phyloP scores from a whole-genome alignment of 23 red algal genomes.

The Cyanidioschyzon merolae region DNA sequence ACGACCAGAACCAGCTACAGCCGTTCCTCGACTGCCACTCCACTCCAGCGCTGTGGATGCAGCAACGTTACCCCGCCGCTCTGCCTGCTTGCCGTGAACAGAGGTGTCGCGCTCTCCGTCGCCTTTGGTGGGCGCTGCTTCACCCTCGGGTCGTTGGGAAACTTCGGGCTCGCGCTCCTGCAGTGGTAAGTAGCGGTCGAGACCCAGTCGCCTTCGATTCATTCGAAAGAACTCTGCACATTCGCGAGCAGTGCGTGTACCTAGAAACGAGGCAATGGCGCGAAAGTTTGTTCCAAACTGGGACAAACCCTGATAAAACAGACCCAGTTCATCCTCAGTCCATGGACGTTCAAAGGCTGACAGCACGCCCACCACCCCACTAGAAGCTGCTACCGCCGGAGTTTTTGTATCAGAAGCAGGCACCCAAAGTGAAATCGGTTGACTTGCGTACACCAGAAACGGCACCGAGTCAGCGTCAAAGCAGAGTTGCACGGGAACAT shows the following conservation, averaged over 20 bases:
- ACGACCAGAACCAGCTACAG: background rate
- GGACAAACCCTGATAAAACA: slow-evolving; percentile 2
- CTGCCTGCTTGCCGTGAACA: background rate
- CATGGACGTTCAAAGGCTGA: background rate
- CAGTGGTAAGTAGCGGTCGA: background rate
- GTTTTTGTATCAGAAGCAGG: slow-evolving; percentile 15
- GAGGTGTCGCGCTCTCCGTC: background rate
- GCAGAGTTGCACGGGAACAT: slow-evolving; percentile 17
- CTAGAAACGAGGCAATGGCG: slow-evolving; percentile 8
- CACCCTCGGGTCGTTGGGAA: slow-evolving; percentile 3
- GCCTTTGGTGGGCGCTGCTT: slow-evolving; percentile 12
- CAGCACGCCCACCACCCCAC: slow-evolving; percentile 17
- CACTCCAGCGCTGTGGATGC: background rate
- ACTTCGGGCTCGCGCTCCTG: background rate
- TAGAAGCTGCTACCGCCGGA: background rate
- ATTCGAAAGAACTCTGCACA: slow-evolving; percentile 19
- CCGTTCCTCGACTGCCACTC: background rate
- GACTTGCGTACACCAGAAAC: background rate
- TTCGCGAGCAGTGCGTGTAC: slow-evolving; percentile 21
- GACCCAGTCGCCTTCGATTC: slow-evolving; percentile 13
- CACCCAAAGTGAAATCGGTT: background rate
- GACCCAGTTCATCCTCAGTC: slow-evolving; percentile 21
- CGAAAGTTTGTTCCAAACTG: slow-evolving; percentile 20
- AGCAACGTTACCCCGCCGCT: background rate
- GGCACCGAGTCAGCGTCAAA: background rate